Evolutionary conservation across 2,329 filamentous ascomycete genomes (phyloP).

Genomic region (Phaeosphaeria sp.): DNA sequence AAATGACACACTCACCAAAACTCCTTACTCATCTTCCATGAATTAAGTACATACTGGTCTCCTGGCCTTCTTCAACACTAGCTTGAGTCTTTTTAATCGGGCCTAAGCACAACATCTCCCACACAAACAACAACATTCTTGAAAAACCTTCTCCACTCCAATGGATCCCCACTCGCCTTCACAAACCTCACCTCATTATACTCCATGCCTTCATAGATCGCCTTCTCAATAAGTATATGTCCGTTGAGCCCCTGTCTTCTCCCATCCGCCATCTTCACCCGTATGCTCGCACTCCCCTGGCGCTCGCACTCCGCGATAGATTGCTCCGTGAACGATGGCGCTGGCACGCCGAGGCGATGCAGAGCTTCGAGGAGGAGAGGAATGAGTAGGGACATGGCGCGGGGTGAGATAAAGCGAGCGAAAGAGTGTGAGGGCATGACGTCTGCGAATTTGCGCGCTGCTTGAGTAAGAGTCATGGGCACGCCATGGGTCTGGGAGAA

Average conservation of each 20-base stretch:
- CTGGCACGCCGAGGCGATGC: slow-evolving; percentile 82
- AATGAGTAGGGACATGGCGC: slow-evolving; percentile 75
- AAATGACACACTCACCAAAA: too few relatives aligned
- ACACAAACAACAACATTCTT: slow-evolving; percentile 91
- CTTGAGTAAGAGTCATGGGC: slow-evolving; percentile 85
- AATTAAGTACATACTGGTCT: too few relatives aligned
- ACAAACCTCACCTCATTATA: slow-evolving; percentile 84
- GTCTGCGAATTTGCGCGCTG: slow-evolving; percentile 85
- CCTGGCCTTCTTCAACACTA: too few relatives aligned
- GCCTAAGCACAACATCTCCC: slow-evolving; percentile 75
- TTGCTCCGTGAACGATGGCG: slow-evolving; percentile 54
- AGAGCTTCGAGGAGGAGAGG: slow-evolving; percentile 81
- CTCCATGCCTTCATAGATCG: slow-evolving; percentile 68
- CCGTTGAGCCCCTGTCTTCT: slow-evolving; percentile 76
- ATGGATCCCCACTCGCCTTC: slow-evolving; percentile 92
- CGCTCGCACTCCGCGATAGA: slow-evolving; percentile 41
- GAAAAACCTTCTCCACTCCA: slow-evolving; percentile 97
- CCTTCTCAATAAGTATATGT: slow-evolving; percentile 75
- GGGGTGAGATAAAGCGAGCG: slow-evolving; percentile 88
- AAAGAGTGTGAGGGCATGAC: slow-evolving; percentile 88
- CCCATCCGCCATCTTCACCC: slow-evolving; percentile 76
- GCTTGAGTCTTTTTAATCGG: slow-evolving; percentile 29
- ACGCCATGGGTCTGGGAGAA: slow-evolving; percentile 82
- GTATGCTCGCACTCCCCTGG: slow-evolving; percentile 67
- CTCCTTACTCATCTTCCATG: too few relatives aligned